These are phyloP conservation scores for Ophiostoma sp. DNA, from an alignment of 2,329 filamentous ascomycete species.

Conservation along the genomic window DNA sequence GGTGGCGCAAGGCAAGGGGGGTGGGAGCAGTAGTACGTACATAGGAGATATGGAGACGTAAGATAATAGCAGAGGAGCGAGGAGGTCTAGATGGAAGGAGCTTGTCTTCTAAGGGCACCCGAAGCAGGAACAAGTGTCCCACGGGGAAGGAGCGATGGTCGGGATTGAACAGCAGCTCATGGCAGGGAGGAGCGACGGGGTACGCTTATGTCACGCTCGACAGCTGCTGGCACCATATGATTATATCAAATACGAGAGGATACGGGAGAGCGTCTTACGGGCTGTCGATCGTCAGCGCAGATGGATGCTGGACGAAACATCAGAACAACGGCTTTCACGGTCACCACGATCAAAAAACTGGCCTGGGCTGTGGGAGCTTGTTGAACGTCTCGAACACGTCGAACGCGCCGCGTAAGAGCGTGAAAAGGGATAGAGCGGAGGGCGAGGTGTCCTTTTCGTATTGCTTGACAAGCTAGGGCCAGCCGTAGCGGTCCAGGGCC, in stretches of 20 bases:
- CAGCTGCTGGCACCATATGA: too few species aligned
- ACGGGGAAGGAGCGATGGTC: constrained; percentile 12
- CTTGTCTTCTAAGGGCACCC: constrained; percentile 3
- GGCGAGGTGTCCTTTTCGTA: constrained; percentile 24
- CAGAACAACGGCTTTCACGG: too few species aligned
- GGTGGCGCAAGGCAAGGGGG: constrained; percentile 21
- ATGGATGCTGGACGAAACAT: too few species aligned
- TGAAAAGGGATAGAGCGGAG: constrained; percentile 13
- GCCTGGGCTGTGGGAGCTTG: neutral
- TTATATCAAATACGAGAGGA: too few species aligned
- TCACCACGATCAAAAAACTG: too few species aligned
- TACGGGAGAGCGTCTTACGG: too few species aligned
- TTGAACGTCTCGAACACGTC: too few species aligned
- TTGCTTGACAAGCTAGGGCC: constrained; percentile 8
- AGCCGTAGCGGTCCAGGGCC: constrained; percentile 3
- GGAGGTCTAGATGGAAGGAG: constrained; percentile 21
- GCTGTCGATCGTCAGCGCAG: too few species aligned
- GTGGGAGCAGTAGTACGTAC: neutral
- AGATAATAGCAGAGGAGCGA: neutral
- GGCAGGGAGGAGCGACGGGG: neutral
- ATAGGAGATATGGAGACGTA: neutral
- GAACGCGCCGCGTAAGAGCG: constrained; percentile 16
- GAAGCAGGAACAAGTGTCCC: constrained; percentile 16
- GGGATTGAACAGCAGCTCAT: neutral
- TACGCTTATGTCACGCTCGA: neutral